phyloP scores from a whole-genome alignment of 768 basidiomycete species.

The Tremella yokohamensis region DNA sequence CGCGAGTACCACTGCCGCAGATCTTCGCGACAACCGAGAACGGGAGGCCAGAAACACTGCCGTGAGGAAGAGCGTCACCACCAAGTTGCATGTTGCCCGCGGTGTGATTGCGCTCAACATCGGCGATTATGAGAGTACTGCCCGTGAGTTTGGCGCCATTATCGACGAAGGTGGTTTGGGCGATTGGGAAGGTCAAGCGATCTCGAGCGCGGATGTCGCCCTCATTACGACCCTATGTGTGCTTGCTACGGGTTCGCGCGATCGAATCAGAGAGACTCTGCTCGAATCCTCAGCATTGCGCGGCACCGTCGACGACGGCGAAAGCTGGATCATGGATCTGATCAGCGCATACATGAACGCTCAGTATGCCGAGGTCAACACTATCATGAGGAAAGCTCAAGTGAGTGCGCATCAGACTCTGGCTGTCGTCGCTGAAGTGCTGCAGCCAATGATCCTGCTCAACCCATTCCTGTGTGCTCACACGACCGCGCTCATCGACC shows the following conservation, averaged over 20 bases:
- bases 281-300: slow-evolving; percentile 69
- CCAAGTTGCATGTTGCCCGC: slow-evolving; percentile 75
- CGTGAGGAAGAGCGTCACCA: slow-evolving; percentile 66
- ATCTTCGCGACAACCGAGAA: slow-evolving; percentile 33
- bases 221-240: slow-evolving; percentile 81
- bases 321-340: slow-evolving; percentile 80
- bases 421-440: background rate
- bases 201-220: slow-evolving; percentile 78
- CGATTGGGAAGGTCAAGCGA: slow-evolving; percentile 73
- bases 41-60: slow-evolving; percentile 56
- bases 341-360: slow-evolving; percentile 80
- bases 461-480: slow-evolving; percentile 75
- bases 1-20: slow-evolving; percentile 40
- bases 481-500: slow-evolving; percentile 61
- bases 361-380: slow-evolving; percentile 77
- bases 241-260: slow-evolving; percentile 70
- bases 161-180: slow-evolving; percentile 58
- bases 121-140: slow-evolving; percentile 75
- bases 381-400: slow-evolving; percentile 67
- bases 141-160: slow-evolving; percentile 65
- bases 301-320: slow-evolving; percentile 68
- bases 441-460: slow-evolving; percentile 62
- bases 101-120: slow-evolving; percentile 72
- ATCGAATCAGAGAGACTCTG: slow-evolving; percentile 61
- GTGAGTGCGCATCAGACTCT: slow-evolving; percentile 51